Evolutionary conservation across 495 filamentous ascomycete genomes (phyloP), one percentile per base, ranked within the genome.

Genomic region (Parathielavia appendiculata): DNA sequence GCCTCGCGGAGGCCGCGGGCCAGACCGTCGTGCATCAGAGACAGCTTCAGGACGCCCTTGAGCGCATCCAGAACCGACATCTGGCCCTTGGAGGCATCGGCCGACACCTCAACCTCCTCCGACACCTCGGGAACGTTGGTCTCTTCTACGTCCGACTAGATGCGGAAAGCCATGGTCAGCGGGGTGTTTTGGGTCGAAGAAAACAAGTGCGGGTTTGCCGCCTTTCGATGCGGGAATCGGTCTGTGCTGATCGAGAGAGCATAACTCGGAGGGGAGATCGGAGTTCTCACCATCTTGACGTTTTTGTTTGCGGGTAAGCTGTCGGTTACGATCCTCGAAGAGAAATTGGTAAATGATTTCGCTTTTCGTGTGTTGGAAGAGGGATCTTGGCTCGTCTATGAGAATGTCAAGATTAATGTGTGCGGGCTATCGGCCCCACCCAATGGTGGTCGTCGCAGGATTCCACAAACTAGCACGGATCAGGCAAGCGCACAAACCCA

Each of bases 11-110:
- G 88, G 76, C 93, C 93, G 72, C 93, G 93, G 61, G 93, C 95
- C 61, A 98, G 91, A 73, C 93, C 93, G 75, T 98, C 95, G 86
- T 98, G 92, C 86, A 97, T 97, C 66, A 98, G 90, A 34, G 93
- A 90, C 73, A 97, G 86, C 82, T 96, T 96, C 62, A 98, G 85
- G 63, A 96, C 93, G 69, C 88, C 92, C 81, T 97, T 97, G 64
- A 98, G 88, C 59, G 93, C 95, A 66, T 97, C 93, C 65, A 96
- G 88, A 69, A 97, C 91, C 67, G 88, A 90, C 92, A 97, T 97
- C 82, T 95, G 89, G 69, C 92, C 91, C 72, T 89, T 88, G 71
- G 55, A 50, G 82, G 86, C 87, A 75, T 95, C 89, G 75, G 87
- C 90, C 75, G 84, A 81, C 71, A 95, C 89, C 78, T 95, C 91